Base-by-base conservation (phyloP, 805 yeast genomes). In the Scheffersomyces amazonensis region DNA sequence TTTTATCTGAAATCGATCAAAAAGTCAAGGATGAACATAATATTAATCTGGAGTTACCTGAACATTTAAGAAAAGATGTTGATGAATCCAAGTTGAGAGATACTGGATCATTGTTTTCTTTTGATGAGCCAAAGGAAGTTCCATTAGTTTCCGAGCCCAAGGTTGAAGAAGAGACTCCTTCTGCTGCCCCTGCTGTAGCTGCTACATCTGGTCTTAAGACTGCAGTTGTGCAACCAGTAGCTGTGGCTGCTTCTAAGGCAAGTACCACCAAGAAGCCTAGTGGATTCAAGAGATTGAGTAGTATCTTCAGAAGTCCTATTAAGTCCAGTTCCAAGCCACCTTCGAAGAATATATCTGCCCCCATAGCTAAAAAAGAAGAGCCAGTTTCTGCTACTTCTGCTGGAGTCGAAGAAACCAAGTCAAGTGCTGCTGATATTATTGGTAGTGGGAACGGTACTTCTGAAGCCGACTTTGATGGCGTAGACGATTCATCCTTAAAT, bases 21-120 rank as follows among this genome's bases (percentile, higher is more conserved):
- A 52, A 54, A 46, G 68, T 69, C 60, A 76, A 58, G 35, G 75
- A 73, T 35, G 77, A 71, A 47, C 71, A 65, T 49, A 65, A 62
- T 38, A 73, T 77, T 48, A 75, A 76, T 48, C 53, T 47, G 11
- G 73, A 66, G 39, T 66, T 74, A 43, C 83, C 83, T 10, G 78
- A 72, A 35, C 83, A 77, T 56, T 61, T 77, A 50, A 66, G 62
- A 42, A 54, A 40, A 13, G 56, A 57, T 4, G 48, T 69, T 11
- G 58, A 66, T 41, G 73, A 68, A 42, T 43, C 46, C 32, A 56
- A 58, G 42, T 50, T 67, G 25, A 55, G 58, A 24, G 75, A 69
- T 44, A 62, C 69, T 15, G 58, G 65, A 4, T 66, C 72, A 1
- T 50, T 69, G 15, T 69, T 69, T 42, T 52, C 68, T 1, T 63